Evolutionary conservation across 805 yeast genomes (phyloP), one percentile per base, ranked within the genome.

Genomic region (Groenewaldozyma tartarivorans): DNA sequence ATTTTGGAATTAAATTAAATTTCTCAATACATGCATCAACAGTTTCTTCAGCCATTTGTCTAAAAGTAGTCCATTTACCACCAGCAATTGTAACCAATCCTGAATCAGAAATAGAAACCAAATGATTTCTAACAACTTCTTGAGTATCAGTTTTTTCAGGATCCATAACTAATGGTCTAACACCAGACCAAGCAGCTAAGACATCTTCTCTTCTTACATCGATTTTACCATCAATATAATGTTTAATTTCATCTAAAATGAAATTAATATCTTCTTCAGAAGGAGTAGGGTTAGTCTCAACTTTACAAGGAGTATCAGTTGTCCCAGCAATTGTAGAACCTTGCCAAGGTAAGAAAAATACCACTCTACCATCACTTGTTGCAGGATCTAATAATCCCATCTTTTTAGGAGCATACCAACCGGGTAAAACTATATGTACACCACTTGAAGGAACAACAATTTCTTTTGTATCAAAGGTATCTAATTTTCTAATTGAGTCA

Each of bases 311-410:
- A 39, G 85, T 81, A 66, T 88, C 97, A 42, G 97, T 88, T 46
- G 97, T 88, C 60, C 97, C 97, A 44, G 95, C 96, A 50, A 88
- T 71, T 26, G 88, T 94, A 61, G 87, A 83, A 4, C 96, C 95
- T 68, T 87, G 96, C 96, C 96, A 88, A 52, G 97, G 97, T 61
- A 88, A 70, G 69, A 90, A 88, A 67, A 88, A 88, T 82, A 90
- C 83, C 40, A 88, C 96, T 64, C 97, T 78, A 43, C 96, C 96
- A 60, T 88, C 97, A 26, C 90, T 69, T 36, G 97, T 88, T 35
- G 84, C 74, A 36, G 96, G 95, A 63, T 88, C 96, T 45, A 88
- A 71, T 48, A 88, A 70, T 48, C 97, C 97, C 72, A 85, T 74
- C 48, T 78, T 78, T 57, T 74, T 73, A 40, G 96, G 94, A 62